Evolutionary conservation across 495 filamentous ascomycete species (phyloP).

Genomic region (Pseudevernia furfuracea): DNA sequence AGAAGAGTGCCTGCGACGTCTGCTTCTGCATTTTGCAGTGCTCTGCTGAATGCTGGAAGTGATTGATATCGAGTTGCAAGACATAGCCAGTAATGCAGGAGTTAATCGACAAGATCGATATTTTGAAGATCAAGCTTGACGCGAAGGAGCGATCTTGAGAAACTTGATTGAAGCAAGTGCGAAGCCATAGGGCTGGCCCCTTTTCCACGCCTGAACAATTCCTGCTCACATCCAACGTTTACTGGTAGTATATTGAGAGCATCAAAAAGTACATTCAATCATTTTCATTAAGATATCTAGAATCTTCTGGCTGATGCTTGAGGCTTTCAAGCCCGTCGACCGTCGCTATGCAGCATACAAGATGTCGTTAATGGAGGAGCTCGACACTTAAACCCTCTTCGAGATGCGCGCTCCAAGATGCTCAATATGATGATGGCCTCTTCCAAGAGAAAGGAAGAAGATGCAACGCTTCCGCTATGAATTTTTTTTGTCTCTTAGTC

Average conservation of each 20-base stretch:
- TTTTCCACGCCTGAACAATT: background rate
- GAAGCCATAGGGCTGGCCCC: constrained; percentile 15
- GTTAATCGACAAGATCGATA: background rate
- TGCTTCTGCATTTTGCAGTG: constrained; percentile 9
- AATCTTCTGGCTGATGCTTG: constrained; percentile 7
- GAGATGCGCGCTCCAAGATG: constrained; percentile 15
- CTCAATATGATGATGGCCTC: constrained; percentile 4
- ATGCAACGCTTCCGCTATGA: constrained; percentile 17
- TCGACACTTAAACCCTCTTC: constrained; percentile 6
- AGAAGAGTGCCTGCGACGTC: background rate
- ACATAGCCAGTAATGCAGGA: constrained; percentile 8
- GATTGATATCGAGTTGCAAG: background rate
- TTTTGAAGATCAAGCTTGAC: background rate
- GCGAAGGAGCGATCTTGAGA: constrained; percentile 1
- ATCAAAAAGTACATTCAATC: background rate
- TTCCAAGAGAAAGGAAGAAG: constrained; percentile 6
- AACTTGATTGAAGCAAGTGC: constrained; percentile 8
- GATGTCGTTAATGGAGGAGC: constrained; percentile 2
- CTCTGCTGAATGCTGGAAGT: constrained; percentile 1
- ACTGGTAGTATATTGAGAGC: background rate
- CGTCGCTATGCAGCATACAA: constrained; percentile 17
- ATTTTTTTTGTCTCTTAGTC: constrained; percentile 1
- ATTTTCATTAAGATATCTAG: constrained; percentile 13
- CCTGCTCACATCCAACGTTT: background rate
- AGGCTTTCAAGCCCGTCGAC: background rate